phyloP scores from a whole-genome alignment of 352 stramenopile species.

The Discostella stelligera region DNA sequence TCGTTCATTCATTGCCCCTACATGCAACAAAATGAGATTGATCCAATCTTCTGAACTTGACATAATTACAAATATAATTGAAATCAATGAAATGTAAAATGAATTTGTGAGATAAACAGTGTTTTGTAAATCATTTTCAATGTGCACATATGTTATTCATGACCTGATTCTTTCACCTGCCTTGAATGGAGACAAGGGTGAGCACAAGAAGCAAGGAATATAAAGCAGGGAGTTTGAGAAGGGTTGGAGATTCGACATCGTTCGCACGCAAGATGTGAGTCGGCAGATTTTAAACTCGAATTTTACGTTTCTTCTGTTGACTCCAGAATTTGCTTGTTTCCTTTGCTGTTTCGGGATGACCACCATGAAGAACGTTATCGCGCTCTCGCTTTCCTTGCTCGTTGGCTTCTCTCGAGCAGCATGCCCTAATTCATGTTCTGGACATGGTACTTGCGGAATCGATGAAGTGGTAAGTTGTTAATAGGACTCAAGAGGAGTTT shows the following conservation, averaged over 20 bases:
- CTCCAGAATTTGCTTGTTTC: background rate
- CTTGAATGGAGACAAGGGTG: no score
- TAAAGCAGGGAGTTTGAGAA: no score
- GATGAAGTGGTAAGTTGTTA: slow-evolving; percentile 52
- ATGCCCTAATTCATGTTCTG: slow-evolving; percentile 78
- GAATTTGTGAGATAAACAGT: background rate
- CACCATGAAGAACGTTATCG: slow-evolving; percentile 18
- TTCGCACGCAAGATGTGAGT: background rate
- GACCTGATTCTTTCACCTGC: background rate
- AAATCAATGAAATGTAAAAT: background rate
- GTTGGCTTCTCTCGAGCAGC: slow-evolving; percentile 51
- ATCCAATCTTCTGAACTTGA: background rate
- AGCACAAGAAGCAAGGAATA: background rate
- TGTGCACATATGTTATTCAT: background rate
- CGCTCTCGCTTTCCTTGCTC: slow-evolving; percentile 45
- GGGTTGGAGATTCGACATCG: background rate
- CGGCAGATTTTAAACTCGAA: background rate
- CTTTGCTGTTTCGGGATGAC: background rate
- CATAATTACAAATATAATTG: background rate
- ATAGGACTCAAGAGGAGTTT: background rate
- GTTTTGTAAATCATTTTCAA: background rate
- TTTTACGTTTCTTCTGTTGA: background rate
- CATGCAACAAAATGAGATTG: background rate
- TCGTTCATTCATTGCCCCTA: background rate
- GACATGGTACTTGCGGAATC: slow-evolving; percentile 73